Percentiles rank a stretch among this genome's conserved stretches.
These are phyloP conservation scores for Panaeolus papilionaceus DNA, from an alignment of 768 basidiomycete species.

Conservation along the genomic window DNA sequence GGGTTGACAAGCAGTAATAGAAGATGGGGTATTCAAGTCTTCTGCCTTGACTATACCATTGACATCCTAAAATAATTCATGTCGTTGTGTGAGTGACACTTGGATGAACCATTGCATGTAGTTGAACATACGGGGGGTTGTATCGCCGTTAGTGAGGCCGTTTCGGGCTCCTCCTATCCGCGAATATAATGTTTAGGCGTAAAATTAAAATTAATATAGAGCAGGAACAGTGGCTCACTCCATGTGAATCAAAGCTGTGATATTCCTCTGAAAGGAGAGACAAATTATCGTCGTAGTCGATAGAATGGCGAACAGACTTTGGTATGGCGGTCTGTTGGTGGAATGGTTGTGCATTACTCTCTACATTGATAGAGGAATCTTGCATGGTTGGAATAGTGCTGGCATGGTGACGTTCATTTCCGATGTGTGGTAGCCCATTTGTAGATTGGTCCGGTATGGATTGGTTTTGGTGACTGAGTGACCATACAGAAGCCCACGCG, in stretches of 20 bases:
- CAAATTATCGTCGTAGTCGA: conserved; percentile 21
- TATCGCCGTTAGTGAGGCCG: not conserved
- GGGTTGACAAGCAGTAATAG: not conserved
- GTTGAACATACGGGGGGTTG: conserved; percentile 1
- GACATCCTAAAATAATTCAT: conserved; percentile 17
- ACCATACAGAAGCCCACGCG: conserved; percentile 30
- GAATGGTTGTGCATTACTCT: not conserved
- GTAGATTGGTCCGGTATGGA: conserved; percentile 17
- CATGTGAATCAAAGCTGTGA: conserved; percentile 28
- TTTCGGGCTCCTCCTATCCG: not conserved
- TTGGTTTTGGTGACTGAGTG: conserved; percentile 13
- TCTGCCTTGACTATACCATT: conserved; percentile 6
- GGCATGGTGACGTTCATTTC: conserved; percentile 11
- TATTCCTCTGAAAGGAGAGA: conserved; percentile 29
- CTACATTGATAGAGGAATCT: not conserved
- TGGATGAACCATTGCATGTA: not conserved
- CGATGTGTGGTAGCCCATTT: conserved; percentile 16
- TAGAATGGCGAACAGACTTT: conserved; percentile 9
- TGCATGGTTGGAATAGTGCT: not conserved
- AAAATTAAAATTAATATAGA: not conserved
- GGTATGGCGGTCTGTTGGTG: not conserved
- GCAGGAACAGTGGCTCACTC: conserved; percentile 19
- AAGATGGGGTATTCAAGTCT: not conserved
- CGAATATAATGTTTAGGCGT: not conserved
- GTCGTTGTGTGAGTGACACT: not conserved